phyloP scores from a whole-genome alignment of 1,284 basidiomycete species.

The Serendipita sp. region DNA sequence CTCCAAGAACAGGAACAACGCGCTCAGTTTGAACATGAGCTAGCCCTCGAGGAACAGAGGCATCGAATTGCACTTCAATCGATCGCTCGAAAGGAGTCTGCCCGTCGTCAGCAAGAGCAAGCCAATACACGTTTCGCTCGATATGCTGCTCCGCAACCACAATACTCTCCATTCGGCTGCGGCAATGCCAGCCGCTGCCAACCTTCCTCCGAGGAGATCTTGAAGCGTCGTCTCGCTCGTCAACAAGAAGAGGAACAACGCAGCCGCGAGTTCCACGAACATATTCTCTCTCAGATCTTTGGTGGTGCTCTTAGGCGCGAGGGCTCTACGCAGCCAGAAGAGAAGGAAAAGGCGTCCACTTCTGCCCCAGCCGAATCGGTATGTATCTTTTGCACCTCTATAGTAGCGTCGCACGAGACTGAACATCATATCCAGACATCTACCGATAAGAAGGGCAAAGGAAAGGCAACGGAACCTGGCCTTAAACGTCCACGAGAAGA shows the following conservation, averaged over 20 bases:
- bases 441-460: too few relatives aligned
- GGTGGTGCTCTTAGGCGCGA: not conserved
- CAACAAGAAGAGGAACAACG: slow-evolving; percentile 1
- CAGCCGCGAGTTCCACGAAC: not conserved
- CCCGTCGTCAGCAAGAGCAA: not conserved
- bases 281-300: slow-evolving; percentile 4
- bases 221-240: not conserved
- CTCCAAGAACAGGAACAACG: slow-evolving; percentile 4
- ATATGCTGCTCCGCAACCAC: not conserved
- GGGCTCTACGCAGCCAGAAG: not conserved
- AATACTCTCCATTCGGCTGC: not conserved
- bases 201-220: not conserved
- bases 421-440: too few relatives aligned
- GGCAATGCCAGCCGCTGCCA: not conserved
- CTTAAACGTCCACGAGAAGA: not conserved
- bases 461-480: not conserved
- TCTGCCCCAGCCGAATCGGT: not conserved
- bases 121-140: not conserved
- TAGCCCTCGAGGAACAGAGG: not conserved
- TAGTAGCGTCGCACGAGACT: too few relatives aligned
- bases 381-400: not conserved
- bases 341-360: not conserved
- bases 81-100: not conserved
- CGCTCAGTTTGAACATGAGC: not conserved
- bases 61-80: not conserved